Evolutionary conservation across 176 grass and related monocot genomes (phyloP), one percentile per base, ranked within the genome.

Genomic region (Phyllostachys edulis): DNA sequence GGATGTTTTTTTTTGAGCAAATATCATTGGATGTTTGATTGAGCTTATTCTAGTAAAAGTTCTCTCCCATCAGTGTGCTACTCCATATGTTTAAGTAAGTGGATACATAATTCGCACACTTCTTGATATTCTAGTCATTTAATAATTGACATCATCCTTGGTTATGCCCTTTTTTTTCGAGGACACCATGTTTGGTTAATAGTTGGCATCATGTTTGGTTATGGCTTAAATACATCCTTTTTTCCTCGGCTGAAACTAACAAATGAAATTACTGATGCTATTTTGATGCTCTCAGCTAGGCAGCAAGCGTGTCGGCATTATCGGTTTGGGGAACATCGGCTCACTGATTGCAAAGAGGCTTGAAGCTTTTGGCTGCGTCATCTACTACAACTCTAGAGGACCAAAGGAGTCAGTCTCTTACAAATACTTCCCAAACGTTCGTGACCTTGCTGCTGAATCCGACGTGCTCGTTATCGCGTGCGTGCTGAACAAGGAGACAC

Each of bases 381-480:
- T 92, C 56, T 65, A 24, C 34, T 87, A 92, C 74, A n/a, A 38
- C 5, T 87, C 87, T 0, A 79, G 87, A 32, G 6, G 54, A 3
- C 37, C 4, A 18, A 92, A 65, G 16, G 29, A 52, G 2, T 60
- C 7, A 7, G 65, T 75, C n/a, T 20, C 66, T 3, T 89, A 92
- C 75, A 17, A 5, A 41, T 84, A 92, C 67, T 41, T 59, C 68
- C 40, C 73, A 15, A 51, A 45, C 26, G 65, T 26, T 9, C 47
- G 0, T 27, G 87, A 86, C 3, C 79, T 92, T 0, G 87, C 90
- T 0, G 64, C 68, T 18, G 15, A 75, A 52, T 82, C 63, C 32
- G 87, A 89, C 16, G 64, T 87, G 74, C 61, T 92, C 0, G 44
- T 87, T 0, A 32, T 92, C 4, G 82, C 87, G 6, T 89, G 90